Evolutionary conservation across 2,329 filamentous ascomycete species (phyloP).

Genomic region (Calycina herbarum): DNA sequence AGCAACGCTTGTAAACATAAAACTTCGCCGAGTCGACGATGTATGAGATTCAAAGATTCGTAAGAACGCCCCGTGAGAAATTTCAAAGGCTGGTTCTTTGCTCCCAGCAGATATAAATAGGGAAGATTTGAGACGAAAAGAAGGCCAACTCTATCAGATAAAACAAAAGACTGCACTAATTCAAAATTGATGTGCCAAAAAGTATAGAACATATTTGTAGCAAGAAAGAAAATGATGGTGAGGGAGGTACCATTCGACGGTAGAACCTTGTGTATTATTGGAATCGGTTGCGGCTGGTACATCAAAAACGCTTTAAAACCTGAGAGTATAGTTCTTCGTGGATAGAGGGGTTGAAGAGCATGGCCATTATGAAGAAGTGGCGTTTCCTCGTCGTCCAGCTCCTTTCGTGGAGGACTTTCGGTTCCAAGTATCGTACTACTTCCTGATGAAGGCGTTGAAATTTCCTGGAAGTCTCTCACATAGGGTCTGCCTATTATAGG

Average conservation of each 20-base stretch:
- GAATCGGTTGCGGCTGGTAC: conserved; percentile 58
- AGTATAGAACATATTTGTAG: conserved; percentile 58
- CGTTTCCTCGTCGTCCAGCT: conserved; percentile 25
- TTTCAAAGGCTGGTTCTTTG: conserved; percentile 66
- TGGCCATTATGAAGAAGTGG: conserved; percentile 26
- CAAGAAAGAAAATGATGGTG: conserved; percentile 51
- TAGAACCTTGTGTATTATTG: conserved; percentile 55
- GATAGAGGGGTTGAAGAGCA: neutral
- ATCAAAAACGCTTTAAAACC: conserved; percentile 41
- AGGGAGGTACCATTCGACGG: conserved; percentile 58
- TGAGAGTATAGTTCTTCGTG: conserved; percentile 20
- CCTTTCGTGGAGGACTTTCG: conserved; percentile 21
- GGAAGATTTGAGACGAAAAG: conserved; percentile 51
- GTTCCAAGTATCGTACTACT: conserved; percentile 29
- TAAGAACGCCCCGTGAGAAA: conserved; percentile 63
- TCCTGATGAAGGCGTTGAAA: conserved; percentile 29
- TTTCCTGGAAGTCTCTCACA: conserved; percentile 11
- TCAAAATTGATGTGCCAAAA: conserved; percentile 52
- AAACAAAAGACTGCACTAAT: conserved; percentile 53
- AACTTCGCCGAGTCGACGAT: conserved; percentile 61
- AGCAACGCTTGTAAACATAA: conserved; percentile 60
- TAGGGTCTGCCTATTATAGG: neutral
- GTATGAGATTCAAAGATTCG: conserved; percentile 65
- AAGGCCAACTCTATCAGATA: conserved; percentile 39
- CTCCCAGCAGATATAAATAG: conserved; percentile 61